These are phyloP conservation scores for Priceomyces castillae DNA, from an alignment of 805 yeast species.

Conservation along the genomic window DNA sequence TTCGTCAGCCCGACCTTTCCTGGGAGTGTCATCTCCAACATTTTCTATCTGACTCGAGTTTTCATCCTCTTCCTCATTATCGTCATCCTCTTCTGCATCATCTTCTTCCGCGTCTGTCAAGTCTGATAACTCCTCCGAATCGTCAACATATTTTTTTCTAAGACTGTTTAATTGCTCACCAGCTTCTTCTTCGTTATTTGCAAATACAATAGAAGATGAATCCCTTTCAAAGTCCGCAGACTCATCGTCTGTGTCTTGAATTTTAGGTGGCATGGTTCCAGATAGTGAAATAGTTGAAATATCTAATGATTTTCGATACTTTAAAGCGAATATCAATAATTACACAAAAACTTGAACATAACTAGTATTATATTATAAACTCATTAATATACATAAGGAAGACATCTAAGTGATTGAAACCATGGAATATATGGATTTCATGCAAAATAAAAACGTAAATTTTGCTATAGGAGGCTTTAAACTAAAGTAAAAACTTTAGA, in stretches of 20 bases:
- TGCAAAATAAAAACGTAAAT: too few species aligned
- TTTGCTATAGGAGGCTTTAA: too few species aligned
- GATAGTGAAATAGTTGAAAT: not conserved
- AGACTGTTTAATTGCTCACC: slow-evolving; percentile 5
- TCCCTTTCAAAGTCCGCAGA: slow-evolving; percentile 8
- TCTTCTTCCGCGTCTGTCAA: slow-evolving; percentile 10
- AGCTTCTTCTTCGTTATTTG: slow-evolving; percentile 10
- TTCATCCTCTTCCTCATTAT: slow-evolving; percentile 9
- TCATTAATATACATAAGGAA: not conserved
- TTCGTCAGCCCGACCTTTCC: slow-evolving; percentile 11
- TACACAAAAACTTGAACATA: not conserved
- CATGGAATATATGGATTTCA: too few species aligned
- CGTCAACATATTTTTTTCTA: slow-evolving; percentile 5
- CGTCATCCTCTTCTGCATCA: slow-evolving; percentile 7
- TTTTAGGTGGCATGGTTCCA: slow-evolving; percentile 11
- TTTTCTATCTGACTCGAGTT: slow-evolving; percentile 14
- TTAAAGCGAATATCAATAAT: not conserved
- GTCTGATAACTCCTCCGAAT: slow-evolving; percentile 11
- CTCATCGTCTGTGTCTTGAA: slow-evolving; percentile 14
- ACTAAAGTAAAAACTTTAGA: too few species aligned
- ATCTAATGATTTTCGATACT: not conserved
- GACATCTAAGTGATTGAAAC: not conserved
- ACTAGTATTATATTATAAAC: not conserved
- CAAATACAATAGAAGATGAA: slow-evolving; percentile 7
- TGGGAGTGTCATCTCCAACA: slow-evolving; percentile 6